Evolutionary conservation across 805 yeast species (phyloP), one percentile per base, ranked within the genome.

Genomic region (Kluyveromyces lactis): DNA sequence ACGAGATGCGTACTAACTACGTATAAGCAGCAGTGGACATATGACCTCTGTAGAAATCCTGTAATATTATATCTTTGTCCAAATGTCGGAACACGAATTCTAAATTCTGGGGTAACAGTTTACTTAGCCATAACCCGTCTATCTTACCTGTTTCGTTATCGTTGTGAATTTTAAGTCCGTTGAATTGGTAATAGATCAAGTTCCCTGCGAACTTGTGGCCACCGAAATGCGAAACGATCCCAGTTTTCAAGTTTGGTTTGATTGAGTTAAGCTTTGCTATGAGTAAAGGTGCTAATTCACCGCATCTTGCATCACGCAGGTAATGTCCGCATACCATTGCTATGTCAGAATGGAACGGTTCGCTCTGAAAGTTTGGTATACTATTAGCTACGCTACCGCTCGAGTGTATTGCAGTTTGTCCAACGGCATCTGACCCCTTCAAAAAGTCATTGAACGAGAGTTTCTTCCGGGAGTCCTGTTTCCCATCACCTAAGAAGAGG

Each of bases 171-270:
- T 21, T 9, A 6, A 21, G 6, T 1, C 75, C 72, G 24, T 61
- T 54, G 9, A 55, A 57, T 35, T 66, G 66, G 45, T 78, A 77
- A 37, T 73, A 71, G 2, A 84, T 62, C 11, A 86, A 75, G 51
- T 86, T 86, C 0, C 95, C 95, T 1, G 95, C 95, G 58, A 75
- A 86, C 2, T 59, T 84, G 55, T 86, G 95, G 0, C 95, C 95
- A 1, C 95, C 94, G 30, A 86, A 67, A 56, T 86, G 95, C 10
- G 89, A 79, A 0, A 81, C 66, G 5, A 73, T 51, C 0, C 86
- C 87, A 26, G 79, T 64, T 26, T 60, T 57, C 10, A 45, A 26
- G 1, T 33, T 32, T 3, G 39, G 37, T 13, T 40, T 42, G 4
- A 40, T 29, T 7, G 39, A 12, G 19, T 28, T 34, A 9, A 45